A percentile compares a stretch with the other conserved stretches of the same genome.
Conservation (phyloP, 305 asterid species). For the Fraxinus platypoda region DNA sequence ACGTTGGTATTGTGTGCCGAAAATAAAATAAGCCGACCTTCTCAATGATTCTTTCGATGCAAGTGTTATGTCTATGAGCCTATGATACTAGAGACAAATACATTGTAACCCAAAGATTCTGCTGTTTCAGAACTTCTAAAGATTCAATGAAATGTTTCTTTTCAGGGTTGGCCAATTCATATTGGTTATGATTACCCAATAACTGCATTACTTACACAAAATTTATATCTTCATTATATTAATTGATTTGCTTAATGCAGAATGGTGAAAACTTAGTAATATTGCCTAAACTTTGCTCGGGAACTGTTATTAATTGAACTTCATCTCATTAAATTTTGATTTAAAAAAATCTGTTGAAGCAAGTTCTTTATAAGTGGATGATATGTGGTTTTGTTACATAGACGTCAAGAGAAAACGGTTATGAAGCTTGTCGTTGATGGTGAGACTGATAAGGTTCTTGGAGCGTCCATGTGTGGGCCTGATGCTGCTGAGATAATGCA, state of each 20-base stretch:
- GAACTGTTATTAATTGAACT: neutral
- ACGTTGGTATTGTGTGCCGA: slow-evolving; percentile 2
- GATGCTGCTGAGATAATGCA: slow-evolving; percentile 97
- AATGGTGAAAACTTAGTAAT: neutral
- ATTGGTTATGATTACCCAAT: neutral
- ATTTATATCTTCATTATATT: neutral
- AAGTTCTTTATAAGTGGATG: slow-evolving; percentile 3
- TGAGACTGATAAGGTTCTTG: slow-evolving; percentile 89
- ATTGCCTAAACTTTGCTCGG: neutral
- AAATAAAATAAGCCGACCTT: neutral
- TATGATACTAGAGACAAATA: neutral
- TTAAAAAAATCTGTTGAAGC: neutral
- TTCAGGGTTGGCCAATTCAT: neutral
- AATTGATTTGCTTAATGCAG: neutral
- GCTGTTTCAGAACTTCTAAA: neutral
- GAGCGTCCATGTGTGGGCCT: slow-evolving; percentile 99
- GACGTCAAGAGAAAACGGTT: slow-evolving; percentile 86
- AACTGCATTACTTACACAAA: neutral
- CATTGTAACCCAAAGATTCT: neutral
- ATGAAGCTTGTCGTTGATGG: slow-evolving; percentile 93
- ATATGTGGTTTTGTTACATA: slow-evolving; percentile 20
- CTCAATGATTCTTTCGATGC: neutral
- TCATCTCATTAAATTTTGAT: neutral
- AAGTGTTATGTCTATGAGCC: neutral
- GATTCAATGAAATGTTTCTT: neutral